Evolutionary conservation across 441 rosid species (phyloP).

Genomic region (Populus hybrid): DNA sequence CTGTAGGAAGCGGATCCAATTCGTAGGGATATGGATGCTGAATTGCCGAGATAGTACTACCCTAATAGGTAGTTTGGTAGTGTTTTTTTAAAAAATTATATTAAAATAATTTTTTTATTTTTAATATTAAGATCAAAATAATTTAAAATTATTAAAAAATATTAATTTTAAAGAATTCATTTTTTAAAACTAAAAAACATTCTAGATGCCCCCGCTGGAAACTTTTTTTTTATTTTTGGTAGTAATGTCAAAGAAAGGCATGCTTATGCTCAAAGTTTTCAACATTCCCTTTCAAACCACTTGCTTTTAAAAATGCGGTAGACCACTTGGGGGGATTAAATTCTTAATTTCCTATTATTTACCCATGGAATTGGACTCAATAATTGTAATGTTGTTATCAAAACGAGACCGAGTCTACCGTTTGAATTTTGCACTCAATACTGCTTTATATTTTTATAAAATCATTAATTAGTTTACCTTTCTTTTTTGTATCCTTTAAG

Average conservation of each 20-base stretch:
- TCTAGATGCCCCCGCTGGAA: slow-evolving; percentile 14
- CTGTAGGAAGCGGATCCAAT: too few species aligned
- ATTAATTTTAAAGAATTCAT: too few species aligned
- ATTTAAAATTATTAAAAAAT: too few species aligned
- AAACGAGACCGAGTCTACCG: neutral
- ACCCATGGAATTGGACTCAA: neutral
- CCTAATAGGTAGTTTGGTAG: too few species aligned
- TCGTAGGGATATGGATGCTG: too few species aligned
- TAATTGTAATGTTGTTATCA: neutral
- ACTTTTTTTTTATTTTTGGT: slow-evolving; percentile 1
- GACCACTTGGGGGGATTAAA: neutral
- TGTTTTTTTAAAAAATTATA: too few species aligned
- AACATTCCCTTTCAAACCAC: slow-evolving; percentile 1
- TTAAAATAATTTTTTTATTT: too few species aligned
- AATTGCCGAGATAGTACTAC: too few species aligned
- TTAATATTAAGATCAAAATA: too few species aligned
- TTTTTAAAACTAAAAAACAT: too few species aligned
- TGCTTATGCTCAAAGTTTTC: slow-evolving; percentile 6
- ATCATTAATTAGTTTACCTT: neutral
- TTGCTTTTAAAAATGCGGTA: neutral
- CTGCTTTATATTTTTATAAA: neutral
- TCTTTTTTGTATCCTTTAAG: neutral
- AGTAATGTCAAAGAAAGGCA: slow-evolving; percentile 11
- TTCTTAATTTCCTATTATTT: too few species aligned
- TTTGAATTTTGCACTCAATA: neutral